These are phyloP conservation scores for Pyrenochaeta sp. DNA, from an alignment of 2,329 filamentous ascomycete genomes.

Conservation along the genomic window DNA sequence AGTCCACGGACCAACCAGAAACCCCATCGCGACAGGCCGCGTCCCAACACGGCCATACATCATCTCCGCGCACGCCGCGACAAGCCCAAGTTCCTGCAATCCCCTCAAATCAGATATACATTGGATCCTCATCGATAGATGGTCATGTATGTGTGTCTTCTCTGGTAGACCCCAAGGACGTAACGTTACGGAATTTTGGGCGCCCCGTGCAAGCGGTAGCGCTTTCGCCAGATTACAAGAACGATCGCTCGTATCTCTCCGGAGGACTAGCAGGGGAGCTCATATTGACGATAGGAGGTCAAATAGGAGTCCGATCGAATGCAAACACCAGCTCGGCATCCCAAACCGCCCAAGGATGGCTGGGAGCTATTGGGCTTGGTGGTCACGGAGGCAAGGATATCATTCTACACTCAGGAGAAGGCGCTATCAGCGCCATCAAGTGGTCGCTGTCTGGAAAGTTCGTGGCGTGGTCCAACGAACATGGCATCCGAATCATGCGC, in stretches of 20 bases:
- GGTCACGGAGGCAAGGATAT: constrained; percentile 82
- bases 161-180: constrained; percentile 85
- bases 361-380: constrained; percentile 85
- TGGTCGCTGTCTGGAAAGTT: constrained; percentile 95
- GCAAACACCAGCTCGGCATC: constrained; percentile 89
- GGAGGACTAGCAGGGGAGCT: constrained; percentile 88
- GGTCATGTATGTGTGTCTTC: constrained; percentile 94
- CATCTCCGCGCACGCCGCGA: constrained; percentile 63
- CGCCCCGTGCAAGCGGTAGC: constrained; percentile 91
- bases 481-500: constrained; percentile 97
- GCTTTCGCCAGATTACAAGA: constrained; percentile 93
- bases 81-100: constrained; percentile 72
- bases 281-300: constrained; percentile 84
- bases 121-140: constrained; percentile 93
- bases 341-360: constrained; percentile 86
- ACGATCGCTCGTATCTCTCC: constrained; percentile 86
- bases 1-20: constrained; percentile 41
- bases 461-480: constrained; percentile 94
- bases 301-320: constrained; percentile 78
- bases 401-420: constrained; percentile 89
- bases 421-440: constrained; percentile 87
- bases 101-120: constrained; percentile 89
- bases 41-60: constrained; percentile 41
- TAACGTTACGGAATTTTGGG: constrained; percentile 90
- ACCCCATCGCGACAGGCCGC: constrained; percentile 52